phyloP scores from a whole-genome alignment of 306 rosid genomes.

The Sindora glabra region DNA sequence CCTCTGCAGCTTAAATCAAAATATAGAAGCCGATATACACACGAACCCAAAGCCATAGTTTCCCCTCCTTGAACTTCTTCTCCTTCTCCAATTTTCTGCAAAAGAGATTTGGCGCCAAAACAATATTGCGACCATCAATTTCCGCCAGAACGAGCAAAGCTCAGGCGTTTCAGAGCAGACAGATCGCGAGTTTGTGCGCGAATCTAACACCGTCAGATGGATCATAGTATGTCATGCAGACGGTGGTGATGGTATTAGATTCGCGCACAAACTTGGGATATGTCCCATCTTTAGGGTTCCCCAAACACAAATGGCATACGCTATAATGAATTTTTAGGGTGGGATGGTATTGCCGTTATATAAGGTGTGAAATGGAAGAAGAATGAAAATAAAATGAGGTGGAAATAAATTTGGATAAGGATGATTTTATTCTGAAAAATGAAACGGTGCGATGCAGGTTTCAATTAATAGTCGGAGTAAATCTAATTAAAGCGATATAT shows the following conservation, averaged over 20 bases:
- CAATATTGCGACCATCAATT: no score
- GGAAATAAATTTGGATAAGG: no score
- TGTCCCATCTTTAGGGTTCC: constrained; percentile 17
- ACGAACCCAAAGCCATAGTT: constrained; percentile 38
- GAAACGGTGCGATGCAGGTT: no score
- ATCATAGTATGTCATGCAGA: background rate
- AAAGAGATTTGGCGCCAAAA: constrained; percentile 18
- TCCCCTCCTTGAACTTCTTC: background rate
- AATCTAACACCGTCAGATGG: constrained; percentile 36
- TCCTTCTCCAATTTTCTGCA: background rate
- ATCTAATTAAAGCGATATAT: no score
- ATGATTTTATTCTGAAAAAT: no score
- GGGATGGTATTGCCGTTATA: no score
- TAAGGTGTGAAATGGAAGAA: no score
- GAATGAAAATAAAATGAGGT: no score
- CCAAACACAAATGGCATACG: no score
- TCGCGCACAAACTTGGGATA: constrained; percentile 23
- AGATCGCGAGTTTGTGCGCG: constrained; percentile 32
- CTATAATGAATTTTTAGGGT: no score
- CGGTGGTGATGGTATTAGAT: constrained; percentile 12
- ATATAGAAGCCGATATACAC: constrained; percentile 25
- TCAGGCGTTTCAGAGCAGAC: constrained; percentile 5
- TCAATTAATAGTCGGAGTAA: no score
- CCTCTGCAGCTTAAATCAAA: constrained; percentile 32
- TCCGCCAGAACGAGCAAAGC: background rate